A percentile compares a stretch with the other conserved stretches of the same genome.
phyloP scores from a whole-genome alignment of 106 monocot genomes.

The Allium cepa region DNA sequence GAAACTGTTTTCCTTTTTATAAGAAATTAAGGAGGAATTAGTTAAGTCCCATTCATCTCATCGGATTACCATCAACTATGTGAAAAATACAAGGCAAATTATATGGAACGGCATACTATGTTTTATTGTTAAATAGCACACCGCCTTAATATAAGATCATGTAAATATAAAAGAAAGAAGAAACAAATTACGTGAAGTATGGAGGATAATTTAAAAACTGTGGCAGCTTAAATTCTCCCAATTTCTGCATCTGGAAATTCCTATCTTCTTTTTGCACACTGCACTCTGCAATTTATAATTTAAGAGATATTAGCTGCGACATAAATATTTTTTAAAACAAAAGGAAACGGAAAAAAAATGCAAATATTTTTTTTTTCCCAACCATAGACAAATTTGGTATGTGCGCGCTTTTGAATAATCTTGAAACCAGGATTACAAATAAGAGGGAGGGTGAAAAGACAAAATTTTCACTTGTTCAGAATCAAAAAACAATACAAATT shows the following conservation, averaged over 20 bases:
- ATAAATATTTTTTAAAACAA: no score
- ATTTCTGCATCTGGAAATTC: constrained; percentile 56
- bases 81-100: neutral
- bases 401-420: no score
- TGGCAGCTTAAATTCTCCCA: constrained; percentile 60
- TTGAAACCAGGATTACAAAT: no score
- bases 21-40: neutral
- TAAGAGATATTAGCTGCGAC: neutral
- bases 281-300: constrained; percentile 4
- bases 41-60: neutral
- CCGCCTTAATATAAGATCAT: no score
- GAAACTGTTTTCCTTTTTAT: neutral
- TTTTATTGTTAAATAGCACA: no score
- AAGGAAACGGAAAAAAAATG: no score
- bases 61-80: neutral
- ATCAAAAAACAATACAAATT: no score
- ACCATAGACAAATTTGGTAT: no score
- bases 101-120: neutral
- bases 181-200: constrained; percentile 63
- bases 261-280: neutral
- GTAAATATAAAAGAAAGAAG: no score
- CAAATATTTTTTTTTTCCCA: no score
- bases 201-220: constrained; percentile 78
- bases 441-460: no score
- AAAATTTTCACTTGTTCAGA: no score